These are phyloP conservation scores for Talaromyces sp. DNA, from an alignment of 2,329 filamentous ascomycete genomes.

Conservation along the genomic window DNA sequence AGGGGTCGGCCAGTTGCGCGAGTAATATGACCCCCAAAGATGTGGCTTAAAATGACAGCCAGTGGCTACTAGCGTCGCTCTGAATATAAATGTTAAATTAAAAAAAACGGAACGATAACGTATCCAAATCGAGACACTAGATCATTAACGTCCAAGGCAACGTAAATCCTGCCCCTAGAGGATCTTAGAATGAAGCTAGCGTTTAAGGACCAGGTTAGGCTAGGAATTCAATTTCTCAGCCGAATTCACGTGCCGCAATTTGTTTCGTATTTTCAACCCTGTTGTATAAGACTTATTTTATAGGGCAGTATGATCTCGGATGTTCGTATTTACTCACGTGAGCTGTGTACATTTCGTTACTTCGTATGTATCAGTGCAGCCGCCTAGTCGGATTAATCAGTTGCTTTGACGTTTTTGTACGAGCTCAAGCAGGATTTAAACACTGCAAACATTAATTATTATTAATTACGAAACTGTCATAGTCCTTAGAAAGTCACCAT, in stretches of 20 bases:
- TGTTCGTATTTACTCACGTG: no score
- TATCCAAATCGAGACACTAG: neutral
- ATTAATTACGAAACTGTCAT: neutral
- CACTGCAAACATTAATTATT: neutral
- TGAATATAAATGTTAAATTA: neutral
- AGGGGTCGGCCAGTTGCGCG: neutral
- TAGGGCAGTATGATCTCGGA: neutral
- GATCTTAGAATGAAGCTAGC: neutral
- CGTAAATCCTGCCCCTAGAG: neutral
- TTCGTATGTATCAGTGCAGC: neutral
- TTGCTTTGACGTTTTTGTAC: neutral
- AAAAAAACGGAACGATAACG: neutral
- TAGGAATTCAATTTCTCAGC: no score
- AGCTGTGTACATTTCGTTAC: no score
- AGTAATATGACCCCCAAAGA: neutral
- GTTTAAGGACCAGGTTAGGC: neutral
- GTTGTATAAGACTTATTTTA: neutral
- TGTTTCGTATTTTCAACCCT: neutral
- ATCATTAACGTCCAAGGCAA: neutral
- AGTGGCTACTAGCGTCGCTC: neutral
- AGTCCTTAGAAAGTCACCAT: neutral
- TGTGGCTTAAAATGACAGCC: neutral
- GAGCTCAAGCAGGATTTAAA: neutral
- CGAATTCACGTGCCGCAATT: neutral
- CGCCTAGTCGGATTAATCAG: neutral